Evolutionary conservation across 75 land plant species (phyloP), one percentile per base, ranked within the genome.

Genomic region (Cryptomeria japonica): DNA sequence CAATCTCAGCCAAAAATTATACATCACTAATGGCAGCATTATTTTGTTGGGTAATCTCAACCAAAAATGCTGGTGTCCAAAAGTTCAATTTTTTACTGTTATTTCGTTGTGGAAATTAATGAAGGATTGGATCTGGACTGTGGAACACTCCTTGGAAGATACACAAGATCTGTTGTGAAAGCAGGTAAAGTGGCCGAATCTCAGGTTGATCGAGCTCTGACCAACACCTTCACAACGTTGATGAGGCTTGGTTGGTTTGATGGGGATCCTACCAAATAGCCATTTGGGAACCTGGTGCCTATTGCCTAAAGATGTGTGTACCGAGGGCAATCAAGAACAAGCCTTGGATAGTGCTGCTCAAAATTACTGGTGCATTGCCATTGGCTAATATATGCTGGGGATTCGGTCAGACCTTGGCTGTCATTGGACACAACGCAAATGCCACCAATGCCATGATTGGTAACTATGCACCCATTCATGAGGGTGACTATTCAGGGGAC

Each of bases 161-260:
- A 95, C 88, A 91, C 96, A 18, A 86, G 76, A 55, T 82, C 79
- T 15, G 97, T 99, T 0, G 87, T 98, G 6, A 91, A 88, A 13
- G 39, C 28, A 15, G 97, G 98, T 1, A 88, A 89, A 84, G 49
- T 98, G 25, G 78, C n/a, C 3, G 96, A 98, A 86, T 85, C 87
- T 1, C 89, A 88, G 16, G 88, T 98, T 0, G 92, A 97, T 85
- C 36, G 61, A 61, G 98, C 96, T 34, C 84, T 98, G 61, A 84
- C 85, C 38, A 95, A 98, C 79, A 90, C 92, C 39, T 89, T 94
- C 79, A 87, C 92, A 12, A 94, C 92, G 49, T 91, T 93, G 25
- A 98, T 98, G 99, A 89, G 99, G 16, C 89, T 98, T 13, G 99
- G 99, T 34, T 91, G 93, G 92, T 98, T 97, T 82, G 99, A 98